These are phyloP conservation scores for Trichosporon sp. DNA, from an alignment of 1,284 basidiomycete species.

Conservation along the genomic window DNA sequence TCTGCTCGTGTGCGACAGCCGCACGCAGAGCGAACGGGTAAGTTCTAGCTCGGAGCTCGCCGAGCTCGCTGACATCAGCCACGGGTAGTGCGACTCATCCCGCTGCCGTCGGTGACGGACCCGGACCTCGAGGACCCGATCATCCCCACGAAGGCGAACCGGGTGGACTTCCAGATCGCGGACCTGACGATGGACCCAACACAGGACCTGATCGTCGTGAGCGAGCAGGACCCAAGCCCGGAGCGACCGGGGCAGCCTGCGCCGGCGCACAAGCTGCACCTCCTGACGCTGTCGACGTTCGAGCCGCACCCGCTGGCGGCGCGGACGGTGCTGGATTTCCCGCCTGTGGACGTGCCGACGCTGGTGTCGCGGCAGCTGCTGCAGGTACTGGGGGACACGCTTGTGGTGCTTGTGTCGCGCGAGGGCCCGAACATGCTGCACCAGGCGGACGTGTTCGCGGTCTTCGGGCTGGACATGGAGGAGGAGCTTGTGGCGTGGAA, in stretches of 20 bases:
- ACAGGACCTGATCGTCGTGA: slow-evolving; percentile 47
- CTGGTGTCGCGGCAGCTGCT: slow-evolving; percentile 41
- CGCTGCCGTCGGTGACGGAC: slow-evolving; percentile 39
- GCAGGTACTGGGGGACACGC: slow-evolving; percentile 46
- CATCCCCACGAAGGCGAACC: slow-evolving; percentile 22
- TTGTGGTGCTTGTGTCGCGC: slow-evolving; percentile 40
- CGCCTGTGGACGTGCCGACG: slow-evolving; percentile 22
- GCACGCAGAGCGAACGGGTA: slow-evolving; percentile 23
- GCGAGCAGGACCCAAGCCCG: slow-evolving; percentile 26
- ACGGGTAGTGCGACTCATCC: slow-evolving; percentile 36
- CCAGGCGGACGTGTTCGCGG: slow-evolving; percentile 20
- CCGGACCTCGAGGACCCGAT: slow-evolving; percentile 33
- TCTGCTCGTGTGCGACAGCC: slow-evolving; percentile 43
- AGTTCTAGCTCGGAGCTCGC: not conserved
- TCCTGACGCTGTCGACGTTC: slow-evolving; percentile 41
- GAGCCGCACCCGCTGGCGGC: slow-evolving; percentile 43
- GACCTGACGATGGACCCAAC: slow-evolving; percentile 50
- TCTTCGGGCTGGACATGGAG: slow-evolving; percentile 27
- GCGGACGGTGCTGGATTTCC: slow-evolving; percentile 36
- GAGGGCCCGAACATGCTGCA: slow-evolving; percentile 23
- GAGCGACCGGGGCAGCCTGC: not conserved
- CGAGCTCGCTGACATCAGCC: slow-evolving; percentile 24
- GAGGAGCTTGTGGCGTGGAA: slow-evolving; percentile 48
- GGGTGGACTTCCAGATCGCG: slow-evolving; percentile 38
- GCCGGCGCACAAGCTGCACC: slow-evolving; percentile 42